These are phyloP conservation scores for Xylariaceae sp. DNA, from an alignment of 2,329 filamentous ascomycete species.

Conservation along the genomic window DNA sequence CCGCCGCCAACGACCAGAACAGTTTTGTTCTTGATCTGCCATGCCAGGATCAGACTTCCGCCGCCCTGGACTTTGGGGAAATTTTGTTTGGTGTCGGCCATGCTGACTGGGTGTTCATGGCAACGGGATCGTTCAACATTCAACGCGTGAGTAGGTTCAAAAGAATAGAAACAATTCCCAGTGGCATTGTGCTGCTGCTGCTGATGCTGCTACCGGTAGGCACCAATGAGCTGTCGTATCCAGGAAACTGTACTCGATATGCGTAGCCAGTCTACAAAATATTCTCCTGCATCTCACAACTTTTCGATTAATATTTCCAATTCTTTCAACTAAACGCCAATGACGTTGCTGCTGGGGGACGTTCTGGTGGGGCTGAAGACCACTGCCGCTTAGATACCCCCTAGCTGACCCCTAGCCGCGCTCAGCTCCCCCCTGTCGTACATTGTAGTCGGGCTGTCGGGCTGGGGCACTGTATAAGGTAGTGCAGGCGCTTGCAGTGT, in stretches of 20 bases:
- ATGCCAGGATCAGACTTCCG: slow-evolving; percentile 91
- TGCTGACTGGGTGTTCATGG: slow-evolving; percentile 18
- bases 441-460: too few relatives aligned
- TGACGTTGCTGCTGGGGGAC: slow-evolving; percentile 24
- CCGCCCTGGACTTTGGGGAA: slow-evolving; percentile 87
- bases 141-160: background rate
- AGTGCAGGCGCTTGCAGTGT: too few relatives aligned
- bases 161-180: slow-evolving; percentile 2
- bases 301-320: too few relatives aligned
- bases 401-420: background rate
- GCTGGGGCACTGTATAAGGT: too few relatives aligned
- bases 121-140: slow-evolving; percentile 5
- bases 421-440: too few relatives aligned
- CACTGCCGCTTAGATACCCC: background rate
- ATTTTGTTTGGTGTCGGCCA: slow-evolving; percentile 35
- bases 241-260: too few relatives aligned
- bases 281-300: too few relatives aligned
- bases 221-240: background rate
- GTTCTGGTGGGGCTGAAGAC: slow-evolving; percentile 9
- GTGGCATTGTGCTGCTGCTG: slow-evolving; percentile 4
- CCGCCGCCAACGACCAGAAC: slow-evolving; percentile 94
- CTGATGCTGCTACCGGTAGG: background rate
- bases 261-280: too few relatives aligned
- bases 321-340: too few relatives aligned
- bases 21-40: slow-evolving; percentile 89